These are phyloP conservation scores for Arctium lappa DNA, from an alignment of 129 eudicot genomes.

Conservation along the genomic window DNA sequence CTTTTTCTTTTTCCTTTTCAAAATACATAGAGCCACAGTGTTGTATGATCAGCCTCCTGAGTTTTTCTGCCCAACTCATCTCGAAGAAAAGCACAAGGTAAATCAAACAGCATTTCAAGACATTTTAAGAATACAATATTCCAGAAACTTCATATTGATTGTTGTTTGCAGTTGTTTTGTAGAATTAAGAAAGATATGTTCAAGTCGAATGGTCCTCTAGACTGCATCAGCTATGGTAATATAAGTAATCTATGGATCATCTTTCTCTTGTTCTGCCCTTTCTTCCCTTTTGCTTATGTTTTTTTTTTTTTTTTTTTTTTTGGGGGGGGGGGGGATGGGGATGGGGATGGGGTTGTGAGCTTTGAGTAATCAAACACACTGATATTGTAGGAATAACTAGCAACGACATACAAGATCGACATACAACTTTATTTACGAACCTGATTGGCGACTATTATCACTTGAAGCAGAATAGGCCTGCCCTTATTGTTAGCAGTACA, in stretches of 20 bases:
- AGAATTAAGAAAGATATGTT: slow-evolving; percentile 58
- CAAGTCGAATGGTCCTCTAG: slow-evolving; percentile 47
- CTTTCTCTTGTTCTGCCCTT: background rate
- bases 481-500: slow-evolving; percentile 93
- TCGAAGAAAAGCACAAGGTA: slow-evolving; percentile 86
- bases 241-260: background rate
- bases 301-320: background rate
- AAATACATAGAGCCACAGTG: slow-evolving; percentile 70
- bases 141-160: slow-evolving; percentile 10
- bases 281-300: background rate
- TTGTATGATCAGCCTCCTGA: slow-evolving; percentile 98
- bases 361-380: background rate
- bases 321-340: too few relatives aligned
- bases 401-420: slow-evolving; percentile 33
- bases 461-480: slow-evolving; percentile 76
- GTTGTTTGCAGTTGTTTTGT: slow-evolving; percentile 70
- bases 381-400: slow-evolving; percentile 33
- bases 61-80: slow-evolving; percentile 80
- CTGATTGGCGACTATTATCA: slow-evolving; percentile 39
- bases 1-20: background rate
- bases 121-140: slow-evolving; percentile 5
- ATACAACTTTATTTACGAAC: slow-evolving; percentile 59
- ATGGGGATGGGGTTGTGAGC: background rate
- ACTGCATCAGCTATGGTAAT: slow-evolving; percentile 83
- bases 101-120: slow-evolving; percentile 3